phyloP scores from a whole-genome alignment of 2,329 filamentous ascomycete genomes.

The Pseudocercospora musae region DNA sequence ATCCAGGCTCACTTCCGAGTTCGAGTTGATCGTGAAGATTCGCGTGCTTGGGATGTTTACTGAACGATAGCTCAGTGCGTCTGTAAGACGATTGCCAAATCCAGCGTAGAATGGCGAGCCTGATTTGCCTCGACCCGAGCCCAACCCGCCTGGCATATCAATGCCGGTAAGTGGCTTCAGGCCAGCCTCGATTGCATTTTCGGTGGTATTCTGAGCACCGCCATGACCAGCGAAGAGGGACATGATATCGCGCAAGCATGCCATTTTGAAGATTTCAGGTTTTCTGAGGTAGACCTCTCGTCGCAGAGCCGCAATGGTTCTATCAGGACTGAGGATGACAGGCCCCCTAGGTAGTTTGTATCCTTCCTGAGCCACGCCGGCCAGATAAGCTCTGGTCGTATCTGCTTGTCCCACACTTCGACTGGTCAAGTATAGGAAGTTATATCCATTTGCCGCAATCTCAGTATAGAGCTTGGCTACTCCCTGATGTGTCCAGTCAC shows the following conservation, averaged over 20 bases:
- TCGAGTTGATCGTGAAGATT: slow-evolving; percentile 98
- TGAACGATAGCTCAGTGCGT: slow-evolving; percentile 91
- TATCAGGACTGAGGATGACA: slow-evolving; percentile 90
- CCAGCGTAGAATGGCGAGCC: slow-evolving; percentile 85
- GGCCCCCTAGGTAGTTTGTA: slow-evolving; percentile 84
- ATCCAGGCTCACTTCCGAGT: slow-evolving; percentile 91
- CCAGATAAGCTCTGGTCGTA: slow-evolving; percentile 81
- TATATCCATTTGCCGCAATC: slow-evolving; percentile 93
- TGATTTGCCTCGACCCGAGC: slow-evolving; percentile 27
- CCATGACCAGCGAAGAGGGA: slow-evolving; percentile 63
- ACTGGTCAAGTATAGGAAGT: slow-evolving; percentile 96
- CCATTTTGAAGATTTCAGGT: slow-evolving; percentile 99
- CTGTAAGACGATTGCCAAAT: slow-evolving; percentile 93
- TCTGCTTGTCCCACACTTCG: slow-evolving; percentile 92
- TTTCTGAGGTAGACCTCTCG: slow-evolving; percentile 93
- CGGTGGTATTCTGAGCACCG: slow-evolving; percentile 32
- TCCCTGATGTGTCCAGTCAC: slow-evolving; percentile 95
- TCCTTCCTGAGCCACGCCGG: slow-evolving; percentile 82
- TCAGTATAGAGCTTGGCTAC: slow-evolving; percentile 97
- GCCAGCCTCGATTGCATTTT: slow-evolving; percentile 28
- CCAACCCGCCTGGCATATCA: slow-evolving; percentile 14
- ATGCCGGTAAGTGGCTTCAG: slow-evolving; percentile 20
- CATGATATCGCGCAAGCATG: slow-evolving; percentile 89
- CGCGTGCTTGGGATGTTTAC: slow-evolving; percentile 92
- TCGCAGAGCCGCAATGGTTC: slow-evolving; percentile 87